A percentile compares a stretch with the other conserved stretches of the same genome.
These are phyloP conservation scores for Chlamydomonas eustigma DNA, from an alignment of 139 green algal species.

Conservation along the genomic window DNA sequence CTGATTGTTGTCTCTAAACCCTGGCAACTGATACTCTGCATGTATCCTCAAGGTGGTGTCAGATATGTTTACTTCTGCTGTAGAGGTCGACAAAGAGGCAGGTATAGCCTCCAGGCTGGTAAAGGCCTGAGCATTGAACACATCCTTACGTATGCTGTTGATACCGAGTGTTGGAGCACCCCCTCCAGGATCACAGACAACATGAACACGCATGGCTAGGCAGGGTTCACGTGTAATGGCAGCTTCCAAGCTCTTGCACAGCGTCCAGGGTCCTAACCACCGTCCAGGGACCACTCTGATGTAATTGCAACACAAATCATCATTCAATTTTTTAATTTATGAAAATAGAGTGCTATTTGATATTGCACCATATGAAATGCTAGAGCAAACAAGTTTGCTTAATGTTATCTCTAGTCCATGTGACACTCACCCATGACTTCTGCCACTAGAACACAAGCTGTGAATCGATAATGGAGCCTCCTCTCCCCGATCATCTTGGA, in stretches of 20 bases:
- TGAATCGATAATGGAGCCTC: neutral
- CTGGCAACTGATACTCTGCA: constrained; percentile 4
- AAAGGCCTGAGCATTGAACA: neutral
- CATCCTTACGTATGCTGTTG: neutral
- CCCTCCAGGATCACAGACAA: constrained; percentile 61
- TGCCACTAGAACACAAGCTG: constrained; percentile 28
- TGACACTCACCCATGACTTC: constrained; percentile 54
- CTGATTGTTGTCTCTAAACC: neutral
- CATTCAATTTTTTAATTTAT: no score
- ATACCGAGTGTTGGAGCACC: constrained; percentile 64
- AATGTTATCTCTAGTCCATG: no score
- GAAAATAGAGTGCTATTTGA: no score
- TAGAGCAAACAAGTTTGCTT: no score
- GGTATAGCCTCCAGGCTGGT: no score
- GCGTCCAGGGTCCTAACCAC: constrained; percentile 85
- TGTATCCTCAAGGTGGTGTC: neutral
- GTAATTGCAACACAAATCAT: no score
- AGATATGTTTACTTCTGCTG: no score
- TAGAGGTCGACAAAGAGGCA: no score
- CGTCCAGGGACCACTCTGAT: constrained; percentile 70
- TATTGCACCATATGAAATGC: no score
- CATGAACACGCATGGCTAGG: neutral
- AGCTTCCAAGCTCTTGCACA: constrained; percentile 71
- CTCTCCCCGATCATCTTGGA: neutral
- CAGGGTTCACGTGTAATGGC: neutral